A percentile compares a stretch with the other conserved stretches of the same genome.
These are phyloP conservation scores for Saccharomycopsis guyanensis DNA, from an alignment of 805 yeast genomes.

Conservation along the genomic window DNA sequence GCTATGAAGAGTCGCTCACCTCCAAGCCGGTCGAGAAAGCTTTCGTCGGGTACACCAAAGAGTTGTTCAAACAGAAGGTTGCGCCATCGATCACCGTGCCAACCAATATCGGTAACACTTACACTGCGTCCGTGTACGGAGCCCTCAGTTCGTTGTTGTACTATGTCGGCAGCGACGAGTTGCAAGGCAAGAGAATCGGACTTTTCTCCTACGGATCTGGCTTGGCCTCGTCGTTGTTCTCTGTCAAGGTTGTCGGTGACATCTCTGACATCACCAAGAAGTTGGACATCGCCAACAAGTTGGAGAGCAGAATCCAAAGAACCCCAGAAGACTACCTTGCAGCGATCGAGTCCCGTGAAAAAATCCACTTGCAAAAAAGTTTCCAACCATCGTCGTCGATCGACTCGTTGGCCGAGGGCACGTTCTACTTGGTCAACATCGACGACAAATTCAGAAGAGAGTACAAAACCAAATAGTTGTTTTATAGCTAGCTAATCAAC, in stretches of 20 bases:
- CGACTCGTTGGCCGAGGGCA: conserved; percentile 64
- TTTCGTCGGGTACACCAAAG: conserved; percentile 71
- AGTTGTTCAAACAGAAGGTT: conserved; percentile 57
- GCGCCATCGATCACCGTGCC: conserved; percentile 78
- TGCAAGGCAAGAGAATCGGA: conserved; percentile 82
- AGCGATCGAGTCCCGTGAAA: conserved; percentile 80
- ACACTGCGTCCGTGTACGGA: conserved; percentile 90
- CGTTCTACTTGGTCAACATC: conserved; percentile 75
- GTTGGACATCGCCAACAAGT: conserved; percentile 60
- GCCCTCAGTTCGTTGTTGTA: conserved; percentile 75
- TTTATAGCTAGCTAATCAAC: too few species aligned
- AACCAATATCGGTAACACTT: conserved; percentile 97
- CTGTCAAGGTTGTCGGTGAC: conserved; percentile 77
- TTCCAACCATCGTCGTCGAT: conserved; percentile 74
- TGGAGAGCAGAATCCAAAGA: conserved; percentile 55
- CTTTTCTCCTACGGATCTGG: conserved; percentile 98
- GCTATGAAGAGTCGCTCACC: conserved; percentile 70
- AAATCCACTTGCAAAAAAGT: conserved; percentile 73
- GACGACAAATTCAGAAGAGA: conserved; percentile 86
- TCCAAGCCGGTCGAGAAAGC: conserved; percentile 81
- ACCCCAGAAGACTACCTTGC: conserved; percentile 78
- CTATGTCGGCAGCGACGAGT: conserved; percentile 62
- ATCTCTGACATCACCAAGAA: conserved; percentile 54
- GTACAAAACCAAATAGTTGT: conserved; percentile 37
- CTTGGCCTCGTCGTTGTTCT: conserved; percentile 83